Conservation (phyloP, 2,329 filamentous ascomycete species). For the Alternaria atra region DNA sequence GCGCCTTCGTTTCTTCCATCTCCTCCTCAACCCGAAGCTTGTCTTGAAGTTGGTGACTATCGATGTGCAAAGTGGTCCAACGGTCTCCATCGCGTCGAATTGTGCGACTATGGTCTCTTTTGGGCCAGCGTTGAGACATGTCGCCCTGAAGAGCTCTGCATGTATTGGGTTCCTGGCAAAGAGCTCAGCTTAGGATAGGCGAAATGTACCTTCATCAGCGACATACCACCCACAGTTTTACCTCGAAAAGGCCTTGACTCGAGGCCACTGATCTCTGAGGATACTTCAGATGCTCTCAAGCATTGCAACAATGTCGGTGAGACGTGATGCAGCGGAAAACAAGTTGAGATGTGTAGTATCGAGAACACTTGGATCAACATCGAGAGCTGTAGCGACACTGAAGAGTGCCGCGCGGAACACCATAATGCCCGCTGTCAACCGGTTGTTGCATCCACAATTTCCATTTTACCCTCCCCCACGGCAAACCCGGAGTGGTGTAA, state of each 20-base stretch:
- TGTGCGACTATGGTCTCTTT: neutral
- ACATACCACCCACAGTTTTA: neutral
- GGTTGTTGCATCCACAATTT: neutral
- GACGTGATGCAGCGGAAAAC: neutral
- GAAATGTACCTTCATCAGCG: neutral
- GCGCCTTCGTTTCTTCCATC: neutral
- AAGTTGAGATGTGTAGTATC: neutral
- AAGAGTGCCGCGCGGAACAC: neutral
- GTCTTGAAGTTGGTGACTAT: neutral
- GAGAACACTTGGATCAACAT: neutral
- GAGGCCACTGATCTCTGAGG: neutral
- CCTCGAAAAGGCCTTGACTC: neutral
- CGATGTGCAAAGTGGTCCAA: slow-evolving; percentile 1
- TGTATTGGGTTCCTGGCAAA: neutral
- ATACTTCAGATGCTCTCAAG: neutral
- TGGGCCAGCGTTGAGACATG: neutral
- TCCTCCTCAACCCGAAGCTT: neutral
- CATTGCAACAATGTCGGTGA: neutral
- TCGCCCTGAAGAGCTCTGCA: neutral
- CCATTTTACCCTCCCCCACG: neutral
- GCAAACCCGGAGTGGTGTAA: neutral
- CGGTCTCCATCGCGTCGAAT: neutral
- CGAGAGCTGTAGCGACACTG: neutral
- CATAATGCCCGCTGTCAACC: neutral
- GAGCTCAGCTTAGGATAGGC: neutral